These are phyloP conservation scores for Bondarzewia mesenterica DNA, from an alignment of 1,284 basidiomycete genomes.

Conservation along the genomic window DNA sequence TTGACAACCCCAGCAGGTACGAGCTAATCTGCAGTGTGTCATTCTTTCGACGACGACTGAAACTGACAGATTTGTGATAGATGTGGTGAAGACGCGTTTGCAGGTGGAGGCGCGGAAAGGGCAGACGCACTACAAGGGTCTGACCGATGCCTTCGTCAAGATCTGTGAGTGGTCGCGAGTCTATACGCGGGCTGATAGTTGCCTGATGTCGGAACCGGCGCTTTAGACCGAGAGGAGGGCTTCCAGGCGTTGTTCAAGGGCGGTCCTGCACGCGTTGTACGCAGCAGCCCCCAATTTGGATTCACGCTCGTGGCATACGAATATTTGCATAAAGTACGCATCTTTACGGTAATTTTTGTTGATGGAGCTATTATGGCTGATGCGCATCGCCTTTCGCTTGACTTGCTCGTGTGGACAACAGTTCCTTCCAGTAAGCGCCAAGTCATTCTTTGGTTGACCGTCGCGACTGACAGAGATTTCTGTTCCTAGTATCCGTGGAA, in stretches of 20 bases:
- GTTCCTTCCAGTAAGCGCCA: conserved; percentile 61
- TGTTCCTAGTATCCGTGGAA: conserved; percentile 25
- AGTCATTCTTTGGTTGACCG: conserved; percentile 15
- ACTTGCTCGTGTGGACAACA: conserved; percentile 16
- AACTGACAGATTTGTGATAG: conserved; percentile 34
- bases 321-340: conserved; percentile 59
- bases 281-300: conserved; percentile 86
- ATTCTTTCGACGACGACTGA: neutral
- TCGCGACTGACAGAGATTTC: conserved; percentile 15
- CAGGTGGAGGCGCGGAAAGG: conserved; percentile 95
- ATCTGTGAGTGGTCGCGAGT: conserved; percentile 49
- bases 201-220: conserved; percentile 4
- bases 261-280: conserved; percentile 82
- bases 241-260: conserved; percentile 93
- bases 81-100: conserved; percentile 98
- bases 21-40: conserved; percentile 11
- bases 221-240: conserved; percentile 75
- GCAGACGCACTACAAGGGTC: conserved; percentile 88
- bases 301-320: conserved; percentile 91
- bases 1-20: conserved; percentile 77
- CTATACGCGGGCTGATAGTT: neutral
- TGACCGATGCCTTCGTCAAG: conserved; percentile 83
- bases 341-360: neutral
- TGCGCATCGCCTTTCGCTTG: neutral
- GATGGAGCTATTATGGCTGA: conserved; percentile 6